These are phyloP conservation scores for Globisporangium recalcitrans DNA, from an alignment of 352 stramenopile genomes.

Conservation along the genomic window DNA sequence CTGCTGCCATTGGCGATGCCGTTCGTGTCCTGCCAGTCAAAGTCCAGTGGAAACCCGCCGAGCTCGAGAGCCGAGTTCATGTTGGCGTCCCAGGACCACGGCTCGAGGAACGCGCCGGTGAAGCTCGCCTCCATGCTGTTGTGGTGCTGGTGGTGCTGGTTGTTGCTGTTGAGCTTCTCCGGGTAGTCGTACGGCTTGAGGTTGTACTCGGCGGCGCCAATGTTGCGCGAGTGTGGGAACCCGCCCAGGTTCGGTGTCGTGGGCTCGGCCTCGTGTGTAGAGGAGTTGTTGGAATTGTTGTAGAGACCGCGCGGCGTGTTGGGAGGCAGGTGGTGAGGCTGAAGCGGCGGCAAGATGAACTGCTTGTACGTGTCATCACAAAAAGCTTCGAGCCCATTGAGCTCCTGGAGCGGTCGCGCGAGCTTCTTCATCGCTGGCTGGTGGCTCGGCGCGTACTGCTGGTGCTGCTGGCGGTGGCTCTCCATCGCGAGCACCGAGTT, in stretches of 20 bases:
- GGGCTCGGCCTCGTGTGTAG: slow-evolving; percentile 15
- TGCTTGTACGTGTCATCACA: slow-evolving; percentile 42
- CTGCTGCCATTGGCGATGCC: slow-evolving; percentile 17
- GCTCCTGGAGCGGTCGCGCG: slow-evolving; percentile 27
- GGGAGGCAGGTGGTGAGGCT: slow-evolving; percentile 33
- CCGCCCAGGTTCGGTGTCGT: slow-evolving; percentile 18
- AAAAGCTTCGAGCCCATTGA: slow-evolving; percentile 48
- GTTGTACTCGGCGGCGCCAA: slow-evolving; percentile 14
- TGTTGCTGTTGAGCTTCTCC: slow-evolving; percentile 1
- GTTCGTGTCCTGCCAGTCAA: slow-evolving; percentile 39
- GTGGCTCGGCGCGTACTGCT: slow-evolving; percentile 28
- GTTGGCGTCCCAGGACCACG: slow-evolving; percentile 59
- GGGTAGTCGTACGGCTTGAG: slow-evolving; percentile 35
- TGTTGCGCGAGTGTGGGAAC: slow-evolving; percentile 26
- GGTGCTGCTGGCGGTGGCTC: slow-evolving; percentile 19
- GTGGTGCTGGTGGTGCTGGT: slow-evolving; percentile 8
- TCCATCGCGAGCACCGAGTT: slow-evolving; percentile 14
- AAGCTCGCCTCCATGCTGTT: slow-evolving; percentile 27
- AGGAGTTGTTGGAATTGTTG: neutral
- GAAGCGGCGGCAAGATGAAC: slow-evolving; percentile 42
- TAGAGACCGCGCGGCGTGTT: slow-evolving; percentile 24
- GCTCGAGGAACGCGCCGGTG: slow-evolving; percentile 50
- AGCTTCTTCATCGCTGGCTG: slow-evolving; percentile 53
- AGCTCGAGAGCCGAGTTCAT: slow-evolving; percentile 40
- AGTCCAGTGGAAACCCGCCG: slow-evolving; percentile 37